Conservation (phyloP, 805 yeast species). For the Priceomyces fermenticarens region DNA sequence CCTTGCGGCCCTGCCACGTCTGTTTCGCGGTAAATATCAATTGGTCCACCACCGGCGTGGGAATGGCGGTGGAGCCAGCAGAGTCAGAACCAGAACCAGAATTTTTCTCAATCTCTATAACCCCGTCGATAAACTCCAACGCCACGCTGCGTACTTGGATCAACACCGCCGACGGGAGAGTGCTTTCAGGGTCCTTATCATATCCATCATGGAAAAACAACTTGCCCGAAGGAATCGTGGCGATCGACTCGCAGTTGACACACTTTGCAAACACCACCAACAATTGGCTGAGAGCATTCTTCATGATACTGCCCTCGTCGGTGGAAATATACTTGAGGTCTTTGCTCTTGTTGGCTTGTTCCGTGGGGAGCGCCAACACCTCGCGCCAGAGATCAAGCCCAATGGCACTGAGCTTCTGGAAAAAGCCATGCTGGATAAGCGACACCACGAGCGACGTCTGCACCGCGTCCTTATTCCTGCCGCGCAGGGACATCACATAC, state of each 20-base stretch:
- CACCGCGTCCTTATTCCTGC: conserved; percentile 20
- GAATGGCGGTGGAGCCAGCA: conserved; percentile 24
- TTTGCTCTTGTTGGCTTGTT: conserved; percentile 16
- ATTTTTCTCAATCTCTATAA: conserved; percentile 19
- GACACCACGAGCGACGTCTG: conserved; percentile 43
- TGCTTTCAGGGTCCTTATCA: conserved; percentile 13
- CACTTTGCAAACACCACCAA: conserved; percentile 46
- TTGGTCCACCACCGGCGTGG: conserved; percentile 41
- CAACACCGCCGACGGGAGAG: conserved; percentile 22
- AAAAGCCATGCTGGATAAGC: conserved; percentile 53
- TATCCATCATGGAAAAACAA: conserved; percentile 18
- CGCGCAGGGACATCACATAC: conserved; percentile 31
- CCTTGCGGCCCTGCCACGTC: conserved; percentile 36
- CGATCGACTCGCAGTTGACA: conserved; percentile 33
- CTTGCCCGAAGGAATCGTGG: conserved; percentile 37
- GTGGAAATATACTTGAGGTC: conserved; percentile 33
- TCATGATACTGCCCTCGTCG: conserved; percentile 33
- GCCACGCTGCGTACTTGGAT: conserved; percentile 41
- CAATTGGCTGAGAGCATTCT: conserved; percentile 41
- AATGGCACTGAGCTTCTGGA: conserved; percentile 26
- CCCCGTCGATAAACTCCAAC: conserved; percentile 34
- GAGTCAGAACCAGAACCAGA: background rate
- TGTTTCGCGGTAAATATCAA: conserved; percentile 43
- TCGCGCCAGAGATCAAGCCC: conserved; percentile 17
- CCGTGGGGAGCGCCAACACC: conserved; percentile 12